phyloP scores from a whole-genome alignment of 208 protist species.

The Leishmania guyanensis region DNA sequence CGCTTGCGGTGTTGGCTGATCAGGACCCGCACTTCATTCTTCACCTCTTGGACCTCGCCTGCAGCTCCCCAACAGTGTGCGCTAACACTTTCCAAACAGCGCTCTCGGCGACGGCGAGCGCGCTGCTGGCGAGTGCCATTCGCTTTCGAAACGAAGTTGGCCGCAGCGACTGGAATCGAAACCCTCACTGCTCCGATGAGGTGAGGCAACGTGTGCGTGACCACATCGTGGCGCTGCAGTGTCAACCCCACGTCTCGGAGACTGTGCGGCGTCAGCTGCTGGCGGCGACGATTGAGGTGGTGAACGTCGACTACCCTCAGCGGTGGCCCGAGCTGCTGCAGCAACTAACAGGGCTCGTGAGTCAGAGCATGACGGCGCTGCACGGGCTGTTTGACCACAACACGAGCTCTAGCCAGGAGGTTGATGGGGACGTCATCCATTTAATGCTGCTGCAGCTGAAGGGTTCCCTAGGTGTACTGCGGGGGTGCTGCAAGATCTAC shows the following conservation, averaged over 20 bases:
- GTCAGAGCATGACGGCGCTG: conserved; percentile 37
- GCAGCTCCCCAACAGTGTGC: conserved; percentile 31
- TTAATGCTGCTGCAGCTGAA: conserved; percentile 57
- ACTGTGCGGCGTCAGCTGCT: conserved; percentile 76
- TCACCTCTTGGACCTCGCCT: conserved; percentile 63
- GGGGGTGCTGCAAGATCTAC: conserved; percentile 69
- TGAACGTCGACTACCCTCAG: conserved; percentile 72
- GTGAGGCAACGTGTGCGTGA: conserved; percentile 49
- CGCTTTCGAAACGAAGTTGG: conserved; percentile 77
- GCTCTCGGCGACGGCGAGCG: conserved; percentile 10
- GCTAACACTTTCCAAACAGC: conserved; percentile 15
- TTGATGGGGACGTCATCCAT: conserved; percentile 20
- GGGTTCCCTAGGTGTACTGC: conserved; percentile 67
- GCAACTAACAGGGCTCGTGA: conserved; percentile 53
- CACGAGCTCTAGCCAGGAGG: conserved; percentile 19
- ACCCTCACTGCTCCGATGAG: conserved; percentile 53
- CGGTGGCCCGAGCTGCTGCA: conserved; percentile 69
- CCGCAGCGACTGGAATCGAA: conserved; percentile 76
- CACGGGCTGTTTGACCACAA: conserved; percentile 23
- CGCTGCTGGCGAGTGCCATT: conserved; percentile 65
- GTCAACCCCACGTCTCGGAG: conserved; percentile 67
- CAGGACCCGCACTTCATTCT: conserved; percentile 55
- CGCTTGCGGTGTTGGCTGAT: conserved; percentile 49
- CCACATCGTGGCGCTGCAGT: conserved; percentile 65
- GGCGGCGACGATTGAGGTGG: conserved; percentile 60